These are phyloP conservation scores for Aphanomyces cochlioides DNA, from an alignment of 352 stramenopile species.

Conservation along the genomic window DNA sequence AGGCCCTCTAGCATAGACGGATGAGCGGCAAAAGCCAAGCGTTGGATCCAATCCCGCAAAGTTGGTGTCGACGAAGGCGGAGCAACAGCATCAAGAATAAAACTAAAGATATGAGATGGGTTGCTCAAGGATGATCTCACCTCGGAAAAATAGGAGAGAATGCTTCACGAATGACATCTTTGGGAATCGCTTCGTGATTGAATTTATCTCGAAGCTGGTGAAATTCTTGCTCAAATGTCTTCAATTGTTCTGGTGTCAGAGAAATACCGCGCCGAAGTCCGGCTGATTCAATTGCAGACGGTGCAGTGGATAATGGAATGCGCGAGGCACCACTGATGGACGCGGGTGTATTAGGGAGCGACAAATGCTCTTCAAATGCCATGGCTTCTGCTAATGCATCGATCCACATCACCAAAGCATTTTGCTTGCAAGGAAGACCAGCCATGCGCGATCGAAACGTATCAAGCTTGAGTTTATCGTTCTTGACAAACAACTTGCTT, in stretches of 20 bases:
- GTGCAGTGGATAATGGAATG: background rate
- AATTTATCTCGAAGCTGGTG: background rate
- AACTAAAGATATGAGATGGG: background rate
- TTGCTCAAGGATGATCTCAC: background rate
- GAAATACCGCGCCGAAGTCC: background rate
- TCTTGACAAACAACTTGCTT: conserved; percentile 17
- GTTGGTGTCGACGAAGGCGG: background rate
- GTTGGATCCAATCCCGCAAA: conserved; percentile 19
- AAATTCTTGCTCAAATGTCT: background rate
- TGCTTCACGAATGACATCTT: background rate
- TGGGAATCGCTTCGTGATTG: background rate
- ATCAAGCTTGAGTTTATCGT: conserved; percentile 24
- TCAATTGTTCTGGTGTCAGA: background rate
- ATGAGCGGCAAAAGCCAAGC: conserved; percentile 3
- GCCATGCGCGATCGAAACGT: conserved; percentile 17
- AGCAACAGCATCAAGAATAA: background rate
- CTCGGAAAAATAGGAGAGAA: conserved; percentile 3
- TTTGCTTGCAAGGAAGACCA: background rate
- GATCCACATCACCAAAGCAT: conserved; percentile 13
- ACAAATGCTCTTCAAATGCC: conserved; percentile 4
- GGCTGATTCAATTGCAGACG: background rate
- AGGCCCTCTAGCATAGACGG: conserved; percentile 19
- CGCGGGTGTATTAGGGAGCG: conserved; percentile 1
- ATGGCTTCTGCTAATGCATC: conserved; percentile 1
- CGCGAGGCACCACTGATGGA: background rate